Evolutionary conservation across 1,139 yeast genomes (phyloP), one percentile per base, ranked within the genome.

Genomic region (Sugiyamaella sp.): DNA sequence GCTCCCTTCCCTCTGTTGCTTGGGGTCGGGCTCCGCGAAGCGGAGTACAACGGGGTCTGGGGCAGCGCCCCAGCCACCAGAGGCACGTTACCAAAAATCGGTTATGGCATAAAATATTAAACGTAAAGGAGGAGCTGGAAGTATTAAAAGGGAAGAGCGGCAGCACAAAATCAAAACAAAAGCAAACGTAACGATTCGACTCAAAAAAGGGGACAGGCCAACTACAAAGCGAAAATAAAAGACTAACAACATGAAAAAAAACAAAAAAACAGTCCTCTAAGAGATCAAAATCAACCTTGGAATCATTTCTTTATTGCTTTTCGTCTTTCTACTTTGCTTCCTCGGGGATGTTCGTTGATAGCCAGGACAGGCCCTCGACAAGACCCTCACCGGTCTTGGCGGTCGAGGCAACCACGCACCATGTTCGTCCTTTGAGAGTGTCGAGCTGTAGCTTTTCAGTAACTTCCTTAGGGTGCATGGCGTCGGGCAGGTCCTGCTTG

Each of bases 361-460:
- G 80, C 93, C 93, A 86, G 72, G 86, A 89, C 74, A 88, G 79
- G 74, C 95, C 96, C 74, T 88, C 95, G 70, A 85, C 85, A 72
- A 88, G 80, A 74, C 96, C 96, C 72, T 87, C 95, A 74, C 96
- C 96, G 57, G 95, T 84, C 65, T 89, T 87, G 60, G 96, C 96
- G 73, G 93, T 86, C 57, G 95, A 84, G 57, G 95, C 87, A 71
- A 86, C 91, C 66, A 88, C 89, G 74, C 85, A 86, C 95, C 96
- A 88, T 65, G 91, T 89, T 73, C 95, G 82, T 74, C 86, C 91
- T 77, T 89, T 84, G 72, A 88, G 84, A 53, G 89, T 82, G 73
- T 85, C 89, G 70, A 88, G 80, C 66, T 91, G 91, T 70, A 88
- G 80, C 72, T 84, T 84, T 74, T 86, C 93, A 63, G 95, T 86